phyloP scores from a whole-genome alignment of 495 filamentous ascomycete genomes.

The Penicillium malachiteum region DNA sequence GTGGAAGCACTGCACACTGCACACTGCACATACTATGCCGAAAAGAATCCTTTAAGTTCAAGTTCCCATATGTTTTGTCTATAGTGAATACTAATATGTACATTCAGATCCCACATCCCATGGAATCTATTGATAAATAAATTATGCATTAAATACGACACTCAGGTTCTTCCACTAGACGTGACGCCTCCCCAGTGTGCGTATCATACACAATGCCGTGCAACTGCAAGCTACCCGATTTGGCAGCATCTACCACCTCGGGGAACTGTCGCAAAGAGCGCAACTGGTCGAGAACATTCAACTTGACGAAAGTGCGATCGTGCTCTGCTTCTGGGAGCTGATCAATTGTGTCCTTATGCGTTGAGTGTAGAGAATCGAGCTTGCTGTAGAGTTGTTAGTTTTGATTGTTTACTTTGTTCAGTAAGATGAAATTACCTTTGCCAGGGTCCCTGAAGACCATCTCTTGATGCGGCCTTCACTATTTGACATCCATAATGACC shows the following conservation, averaged over 20 bases:
- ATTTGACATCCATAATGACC: constrained; percentile 46
- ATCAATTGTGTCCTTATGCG: constrained; percentile 13
- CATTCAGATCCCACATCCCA: not conserved
- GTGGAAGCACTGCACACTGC: too few species aligned
- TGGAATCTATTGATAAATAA: not conserved
- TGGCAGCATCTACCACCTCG: constrained; percentile 16
- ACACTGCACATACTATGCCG: too few species aligned
- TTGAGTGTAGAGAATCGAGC: constrained; percentile 15
- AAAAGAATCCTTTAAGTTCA: too few species aligned
- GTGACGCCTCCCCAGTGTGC: constrained; percentile 6
- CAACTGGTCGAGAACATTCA: constrained; percentile 27
- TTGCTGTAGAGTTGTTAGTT: constrained; percentile 12
- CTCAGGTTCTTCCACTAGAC: constrained; percentile 1
- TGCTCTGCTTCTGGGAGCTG: constrained; percentile 10
- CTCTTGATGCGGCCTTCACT: constrained; percentile 25
- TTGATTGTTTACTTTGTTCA: not conserved
- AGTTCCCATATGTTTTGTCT: not conserved
- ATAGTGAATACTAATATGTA: not conserved
- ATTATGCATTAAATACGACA: not conserved
- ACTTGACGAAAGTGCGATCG: constrained; percentile 21
- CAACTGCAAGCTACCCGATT: constrained; percentile 12
- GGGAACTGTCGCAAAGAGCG: constrained; percentile 13
- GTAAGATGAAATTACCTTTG: constrained; percentile 10
- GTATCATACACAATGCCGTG: constrained; percentile 26
- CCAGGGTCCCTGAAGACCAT: constrained; percentile 23